Conservation (phyloP, 2,329 filamentous ascomycete species). For the Aspergillus sp. region DNA sequence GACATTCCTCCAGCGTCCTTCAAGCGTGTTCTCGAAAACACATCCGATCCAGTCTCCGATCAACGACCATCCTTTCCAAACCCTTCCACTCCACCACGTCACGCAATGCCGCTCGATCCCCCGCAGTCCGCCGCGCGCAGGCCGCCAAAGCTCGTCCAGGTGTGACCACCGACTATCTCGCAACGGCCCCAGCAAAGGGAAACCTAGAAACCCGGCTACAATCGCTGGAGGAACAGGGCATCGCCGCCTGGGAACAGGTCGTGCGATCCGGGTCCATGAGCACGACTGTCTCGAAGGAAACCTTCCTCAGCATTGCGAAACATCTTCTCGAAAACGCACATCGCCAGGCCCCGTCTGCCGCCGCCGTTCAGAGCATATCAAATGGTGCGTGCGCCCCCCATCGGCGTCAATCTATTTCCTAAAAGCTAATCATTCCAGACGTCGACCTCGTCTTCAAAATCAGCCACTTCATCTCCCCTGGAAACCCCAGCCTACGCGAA, state of each 20-base stretch:
- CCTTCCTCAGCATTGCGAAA: constrained; percentile 15
- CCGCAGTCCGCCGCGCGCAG: constrained; percentile 9
- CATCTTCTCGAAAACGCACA: constrained; percentile 15
- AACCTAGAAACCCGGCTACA: constrained; percentile 2
- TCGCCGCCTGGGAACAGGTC: neutral
- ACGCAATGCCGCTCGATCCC: constrained; percentile 10
- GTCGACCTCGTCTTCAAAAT: constrained; percentile 26
- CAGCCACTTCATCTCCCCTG: constrained; percentile 11
- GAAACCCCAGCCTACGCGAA: constrained; percentile 7
- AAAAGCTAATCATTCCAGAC: constrained; percentile 12
- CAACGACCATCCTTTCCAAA: neutral
- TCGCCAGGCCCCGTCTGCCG: constrained; percentile 7
- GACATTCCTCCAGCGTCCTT: neutral
- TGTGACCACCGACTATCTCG: constrained; percentile 1
- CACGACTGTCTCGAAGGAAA: constrained; percentile 9
- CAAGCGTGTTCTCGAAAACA: neutral
- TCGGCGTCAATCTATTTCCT: neutral
- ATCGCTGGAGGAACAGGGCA: neutral
- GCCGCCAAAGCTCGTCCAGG: neutral
- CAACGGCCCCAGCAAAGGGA: neutral
- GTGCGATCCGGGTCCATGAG: neutral
- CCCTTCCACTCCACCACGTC: constrained; percentile 12
- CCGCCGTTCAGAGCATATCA: constrained; percentile 7
- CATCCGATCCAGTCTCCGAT: neutral
- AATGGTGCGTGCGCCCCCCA: constrained; percentile 3